Evolutionary conservation across 805 yeast species (phyloP).

Genomic region (Maudiozyma serrabonitensis): DNA sequence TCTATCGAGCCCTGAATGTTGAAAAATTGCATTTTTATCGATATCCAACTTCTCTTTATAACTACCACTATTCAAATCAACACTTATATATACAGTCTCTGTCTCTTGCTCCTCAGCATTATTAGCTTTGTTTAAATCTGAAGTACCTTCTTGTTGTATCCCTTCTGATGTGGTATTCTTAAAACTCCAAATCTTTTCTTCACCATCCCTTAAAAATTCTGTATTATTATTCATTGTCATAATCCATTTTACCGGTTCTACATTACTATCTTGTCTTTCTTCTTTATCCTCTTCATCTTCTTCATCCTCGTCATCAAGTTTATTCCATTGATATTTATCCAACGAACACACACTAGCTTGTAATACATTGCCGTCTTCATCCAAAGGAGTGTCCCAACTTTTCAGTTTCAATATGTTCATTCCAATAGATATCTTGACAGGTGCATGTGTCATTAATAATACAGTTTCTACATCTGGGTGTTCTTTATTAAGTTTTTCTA

Average conservation of each 20-base stretch:
- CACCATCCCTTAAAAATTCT: slow-evolving; percentile 62
- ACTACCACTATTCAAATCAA: slow-evolving; percentile 39
- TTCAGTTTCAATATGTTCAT: slow-evolving; percentile 53
- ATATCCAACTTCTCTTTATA: slow-evolving; percentile 24
- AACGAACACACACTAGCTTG: slow-evolving; percentile 82
- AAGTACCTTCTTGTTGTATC: slow-evolving; percentile 43
- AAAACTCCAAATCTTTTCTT: slow-evolving; percentile 92
- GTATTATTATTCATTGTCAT: slow-evolving; percentile 63
- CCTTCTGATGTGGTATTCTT: slow-evolving; percentile 48
- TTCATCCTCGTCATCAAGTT: slow-evolving; percentile 10
- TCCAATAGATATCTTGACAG: slow-evolving; percentile 82
- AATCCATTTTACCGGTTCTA: slow-evolving; percentile 38
- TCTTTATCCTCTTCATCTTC: slow-evolving; percentile 7
- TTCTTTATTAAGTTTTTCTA: slow-evolving; percentile 45
- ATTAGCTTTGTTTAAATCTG: slow-evolving; percentile 35
- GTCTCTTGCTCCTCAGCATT: slow-evolving; percentile 18
- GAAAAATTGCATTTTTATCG: slow-evolving; percentile 36
- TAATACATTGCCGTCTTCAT: slow-evolving; percentile 37
- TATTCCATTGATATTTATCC: slow-evolving; percentile 42
- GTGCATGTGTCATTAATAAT: slow-evolving; percentile 85
- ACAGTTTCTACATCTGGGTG: slow-evolving; percentile 55
- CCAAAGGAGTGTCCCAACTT: slow-evolving; percentile 42
- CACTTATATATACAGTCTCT: slow-evolving; percentile 42
- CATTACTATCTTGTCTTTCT: not conserved
- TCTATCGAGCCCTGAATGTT: slow-evolving; percentile 46